Evolutionary conservation across 495 filamentous ascomycete genomes (phyloP).

Genomic region (Pyronema omphalodes): DNA sequence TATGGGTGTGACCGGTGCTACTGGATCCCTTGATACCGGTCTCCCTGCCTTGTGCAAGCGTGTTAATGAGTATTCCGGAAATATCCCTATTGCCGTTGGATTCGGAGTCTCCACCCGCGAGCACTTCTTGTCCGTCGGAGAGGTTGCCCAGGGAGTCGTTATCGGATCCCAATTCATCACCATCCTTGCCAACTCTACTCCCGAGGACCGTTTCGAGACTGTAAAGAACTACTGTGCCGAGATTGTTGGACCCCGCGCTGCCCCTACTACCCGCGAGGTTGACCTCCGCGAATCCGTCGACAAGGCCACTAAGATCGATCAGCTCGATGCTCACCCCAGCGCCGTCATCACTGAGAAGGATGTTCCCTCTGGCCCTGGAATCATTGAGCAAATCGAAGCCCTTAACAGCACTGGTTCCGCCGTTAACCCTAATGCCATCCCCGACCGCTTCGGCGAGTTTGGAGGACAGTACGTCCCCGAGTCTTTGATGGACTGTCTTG

Average conservation of each 20-base stretch:
- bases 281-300: conserved; percentile 46
- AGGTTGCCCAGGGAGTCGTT: conserved; percentile 85
- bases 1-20: conserved; percentile 91
- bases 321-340: conserved; percentile 35
- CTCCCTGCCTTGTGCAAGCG: conserved; percentile 62
- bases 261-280: conserved; percentile 33
- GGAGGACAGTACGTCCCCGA: conserved; percentile 98
- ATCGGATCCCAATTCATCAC: conserved; percentile 89
- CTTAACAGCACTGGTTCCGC: conserved; percentile 36
- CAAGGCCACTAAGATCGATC: conserved; percentile 35
- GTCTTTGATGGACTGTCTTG: conserved; percentile 89
- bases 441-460: conserved; percentile 85
- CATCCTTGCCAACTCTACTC: conserved; percentile 48
- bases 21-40: conserved; percentile 57
- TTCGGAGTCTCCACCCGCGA: conserved; percentile 93
- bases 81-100: conserved; percentile 75
- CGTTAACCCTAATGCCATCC: conserved; percentile 24
- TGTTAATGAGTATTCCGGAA: conserved; percentile 84
- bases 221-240: conserved; percentile 75
- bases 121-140: conserved; percentile 71
- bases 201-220: conserved; percentile 49
- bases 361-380: conserved; percentile 37
- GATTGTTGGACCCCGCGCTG: conserved; percentile 46
- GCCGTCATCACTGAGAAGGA: conserved; percentile 45
- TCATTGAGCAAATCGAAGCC: conserved; percentile 56